These are phyloP conservation scores for Hygrophorus russula DNA, from an alignment of 768 basidiomycete genomes.

Conservation along the genomic window DNA sequence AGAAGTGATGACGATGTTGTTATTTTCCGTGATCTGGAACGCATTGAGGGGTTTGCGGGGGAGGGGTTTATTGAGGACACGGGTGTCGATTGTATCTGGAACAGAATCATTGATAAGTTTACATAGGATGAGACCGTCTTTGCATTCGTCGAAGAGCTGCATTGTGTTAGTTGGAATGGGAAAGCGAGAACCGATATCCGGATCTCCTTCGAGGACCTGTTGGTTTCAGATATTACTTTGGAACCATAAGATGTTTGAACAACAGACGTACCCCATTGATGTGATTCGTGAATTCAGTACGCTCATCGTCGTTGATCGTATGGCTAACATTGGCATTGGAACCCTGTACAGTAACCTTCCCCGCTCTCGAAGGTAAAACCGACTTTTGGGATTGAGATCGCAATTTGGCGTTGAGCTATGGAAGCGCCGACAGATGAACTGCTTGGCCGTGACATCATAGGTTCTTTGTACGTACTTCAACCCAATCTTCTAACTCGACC, in stretches of 20 bases:
- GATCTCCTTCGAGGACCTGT: conserved; percentile 85
- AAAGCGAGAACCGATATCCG: conserved; percentile 69
- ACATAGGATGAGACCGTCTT: conserved; percentile 91
- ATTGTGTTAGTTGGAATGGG: conserved; percentile 95
- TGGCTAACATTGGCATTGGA: conserved; percentile 94
- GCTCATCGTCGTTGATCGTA: conserved; percentile 95
- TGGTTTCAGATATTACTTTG: conserved; percentile 6
- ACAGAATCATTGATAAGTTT: conserved; percentile 99
- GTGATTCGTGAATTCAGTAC: conserved; percentile 93
- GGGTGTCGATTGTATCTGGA: conserved; percentile 96
- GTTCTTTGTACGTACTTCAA: conserved; percentile 55
- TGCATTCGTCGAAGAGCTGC: conserved; percentile 97
- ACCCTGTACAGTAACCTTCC: conserved; percentile 90
- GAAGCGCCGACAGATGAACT: neutral
- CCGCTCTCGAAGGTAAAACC: conserved; percentile 52
- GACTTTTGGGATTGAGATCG: conserved; percentile 32
- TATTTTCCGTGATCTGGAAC: conserved; percentile 99
- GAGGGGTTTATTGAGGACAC: conserved; percentile 89
- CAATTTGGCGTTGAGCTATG: conserved; percentile 77
- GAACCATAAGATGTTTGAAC: neutral
- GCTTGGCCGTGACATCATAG: neutral
- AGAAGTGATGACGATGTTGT: conserved; percentile 98
- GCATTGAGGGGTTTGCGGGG: conserved; percentile 81
- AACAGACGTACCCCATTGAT: conserved; percentile 72
- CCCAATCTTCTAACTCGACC: conserved; percentile 96